Evolutionary conservation across 23 red algal genomes (phyloP), one percentile per base, ranked within the genome.

Genomic region (Cyanidiococcus yangmingshanensis): DNA sequence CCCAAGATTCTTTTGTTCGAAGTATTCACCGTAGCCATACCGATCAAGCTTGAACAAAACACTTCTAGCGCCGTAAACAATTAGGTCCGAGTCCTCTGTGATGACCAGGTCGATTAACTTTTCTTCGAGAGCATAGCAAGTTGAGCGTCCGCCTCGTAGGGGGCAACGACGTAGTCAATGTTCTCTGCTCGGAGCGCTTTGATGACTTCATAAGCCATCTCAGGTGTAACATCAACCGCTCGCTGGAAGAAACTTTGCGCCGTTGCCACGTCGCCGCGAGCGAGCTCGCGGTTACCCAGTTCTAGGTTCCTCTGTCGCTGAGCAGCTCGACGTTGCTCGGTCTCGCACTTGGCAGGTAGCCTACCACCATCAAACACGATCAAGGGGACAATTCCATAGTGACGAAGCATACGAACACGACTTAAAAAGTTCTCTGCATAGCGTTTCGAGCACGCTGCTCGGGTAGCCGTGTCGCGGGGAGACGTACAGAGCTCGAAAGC

Each of bases 81-180:
- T 77, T 71, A 98, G 67, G 67, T 98, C 94, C 18, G 88, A 91
- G 67, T 98, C 94, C 67, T 98, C 94, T 1, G 94, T 92, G 51
- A 98, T 91, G 50, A 91, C 76, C 38, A 76, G 79, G n/a, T 89
- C 75, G 39, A 98, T 76, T 31, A 76, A 51, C 15, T 83, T 84
- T 26, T 80, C 57, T 40, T 59, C 37, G 87, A 79, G 76, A 98
- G 76, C 75, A 77, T 91, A 27, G 94, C 94, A 3, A 98, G 81
- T 83, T 98, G 94, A 2, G 94, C 94, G 81, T 98, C 94, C 0
- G 94, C 94, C 39, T 98, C 94, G 79, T 98, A 98, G 21, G 94
- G 94, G 40, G 94, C 94, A 7, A 98, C 94, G 59, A 89, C 50
- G 32, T 82, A 89, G 26, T 86, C 80, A 39, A 98, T 79, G 74